Evolutionary conservation across 208 protist species (phyloP).

Genomic region (Leishmania tarentolae): DNA sequence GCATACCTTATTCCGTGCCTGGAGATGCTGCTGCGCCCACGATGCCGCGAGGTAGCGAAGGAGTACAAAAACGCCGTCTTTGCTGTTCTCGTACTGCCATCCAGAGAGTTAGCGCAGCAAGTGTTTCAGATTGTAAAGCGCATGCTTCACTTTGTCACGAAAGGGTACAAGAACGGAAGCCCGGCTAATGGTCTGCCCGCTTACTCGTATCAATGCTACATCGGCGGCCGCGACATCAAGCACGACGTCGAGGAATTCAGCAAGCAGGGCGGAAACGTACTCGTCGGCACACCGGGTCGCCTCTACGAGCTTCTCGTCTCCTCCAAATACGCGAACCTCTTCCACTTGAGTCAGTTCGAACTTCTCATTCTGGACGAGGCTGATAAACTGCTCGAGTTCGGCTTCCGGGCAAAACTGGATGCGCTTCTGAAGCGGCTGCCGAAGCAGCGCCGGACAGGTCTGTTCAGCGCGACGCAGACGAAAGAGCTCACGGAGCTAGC

Average conservation of each 20-base stretch:
- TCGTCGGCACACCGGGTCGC: slow-evolving; percentile 92
- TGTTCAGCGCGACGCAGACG: slow-evolving; percentile 95
- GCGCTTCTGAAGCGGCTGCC: slow-evolving; percentile 88
- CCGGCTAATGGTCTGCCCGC: slow-evolving; percentile 42
- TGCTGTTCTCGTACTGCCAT: slow-evolving; percentile 90
- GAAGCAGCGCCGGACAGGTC: slow-evolving; percentile 89
- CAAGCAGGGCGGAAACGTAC: slow-evolving; percentile 81
- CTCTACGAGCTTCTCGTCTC: slow-evolving; percentile 91
- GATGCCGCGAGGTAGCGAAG: slow-evolving; percentile 48
- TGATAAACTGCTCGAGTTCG: slow-evolving; percentile 93
- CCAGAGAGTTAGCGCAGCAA: slow-evolving; percentile 95
- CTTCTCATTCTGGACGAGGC: slow-evolving; percentile 94
- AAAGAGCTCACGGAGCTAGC: slow-evolving; percentile 90
- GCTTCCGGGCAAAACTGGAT: slow-evolving; percentile 93
- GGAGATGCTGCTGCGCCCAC: slow-evolving; percentile 81
- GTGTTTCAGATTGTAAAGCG: slow-evolving; percentile 77
- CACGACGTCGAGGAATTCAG: slow-evolving; percentile 82
- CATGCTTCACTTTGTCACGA: slow-evolving; percentile 77
- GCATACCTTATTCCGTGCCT: slow-evolving; percentile 91
- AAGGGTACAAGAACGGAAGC: slow-evolving; percentile 48
- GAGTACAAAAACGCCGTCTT: slow-evolving; percentile 78
- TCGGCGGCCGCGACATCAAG: slow-evolving; percentile 88
- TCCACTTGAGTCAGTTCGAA: slow-evolving; percentile 84
- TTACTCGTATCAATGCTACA: slow-evolving; percentile 89
- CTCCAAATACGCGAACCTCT: slow-evolving; percentile 73